These are phyloP conservation scores for Penicillium sp. DNA, from an alignment of 2,329 filamentous ascomycete species.

Conservation along the genomic window DNA sequence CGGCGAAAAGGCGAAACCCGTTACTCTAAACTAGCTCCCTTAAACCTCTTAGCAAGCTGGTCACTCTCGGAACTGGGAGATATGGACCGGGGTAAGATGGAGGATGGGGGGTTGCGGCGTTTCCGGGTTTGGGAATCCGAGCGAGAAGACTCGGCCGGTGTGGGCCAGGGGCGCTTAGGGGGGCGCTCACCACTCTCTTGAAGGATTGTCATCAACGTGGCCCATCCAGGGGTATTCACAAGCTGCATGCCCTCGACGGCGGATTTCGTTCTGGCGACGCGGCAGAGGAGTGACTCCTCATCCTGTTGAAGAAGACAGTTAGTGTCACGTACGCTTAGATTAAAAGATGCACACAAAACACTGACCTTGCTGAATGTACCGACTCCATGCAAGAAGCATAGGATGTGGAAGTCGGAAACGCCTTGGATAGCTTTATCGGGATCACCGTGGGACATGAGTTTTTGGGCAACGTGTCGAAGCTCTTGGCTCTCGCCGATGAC, in stretches of 20 bases:
- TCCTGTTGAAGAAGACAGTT: constrained; percentile 57
- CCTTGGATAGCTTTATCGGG: constrained; percentile 61
- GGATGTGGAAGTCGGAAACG: constrained; percentile 88
- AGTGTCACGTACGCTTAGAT: constrained; percentile 12
- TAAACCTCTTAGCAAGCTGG: constrained; percentile 63
- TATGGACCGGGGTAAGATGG: constrained; percentile 30
- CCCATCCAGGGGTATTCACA: constrained; percentile 85
- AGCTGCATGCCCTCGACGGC: constrained; percentile 77
- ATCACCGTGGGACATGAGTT: constrained; percentile 65
- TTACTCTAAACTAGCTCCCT: constrained; percentile 57
- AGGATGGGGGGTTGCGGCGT: constrained; percentile 20
- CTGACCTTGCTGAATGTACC: constrained; percentile 80
- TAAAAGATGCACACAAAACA: constrained; percentile 5
- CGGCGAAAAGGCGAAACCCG: constrained; percentile 11
- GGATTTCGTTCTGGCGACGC: constrained; percentile 77
- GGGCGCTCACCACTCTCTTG: constrained; percentile 96
- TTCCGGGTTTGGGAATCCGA: constrained; percentile 32
- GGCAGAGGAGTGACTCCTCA: constrained; percentile 81
- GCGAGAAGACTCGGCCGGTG: constrained; percentile 38
- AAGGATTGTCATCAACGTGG: constrained; percentile 87
- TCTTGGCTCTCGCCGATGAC: constrained; percentile 84
- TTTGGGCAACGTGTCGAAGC: constrained; percentile 63
- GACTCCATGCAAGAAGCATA: constrained; percentile 81
- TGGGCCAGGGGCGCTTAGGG: constrained; percentile 63
- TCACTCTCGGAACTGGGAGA: constrained; percentile 51